Base-by-base conservation (phyloP, 495 filamentous ascomycete species). In the Neurospora discreta region DNA sequence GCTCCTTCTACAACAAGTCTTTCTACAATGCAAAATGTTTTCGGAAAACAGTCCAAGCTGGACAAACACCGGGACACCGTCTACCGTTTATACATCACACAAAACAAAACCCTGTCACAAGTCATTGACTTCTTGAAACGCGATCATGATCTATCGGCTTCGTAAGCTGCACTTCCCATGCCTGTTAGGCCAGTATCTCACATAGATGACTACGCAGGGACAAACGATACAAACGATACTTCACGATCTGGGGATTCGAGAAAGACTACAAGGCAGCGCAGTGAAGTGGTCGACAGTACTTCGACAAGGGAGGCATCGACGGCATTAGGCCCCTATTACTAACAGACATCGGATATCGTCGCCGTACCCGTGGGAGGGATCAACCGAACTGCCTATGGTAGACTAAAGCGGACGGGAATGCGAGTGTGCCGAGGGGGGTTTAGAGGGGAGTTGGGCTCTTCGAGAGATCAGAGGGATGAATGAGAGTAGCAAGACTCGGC, bases 151-250 rank as follows among this genome's bases (percentile, higher is more conserved):
- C 78, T 81, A 10, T 20, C 18, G 0, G 79, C 76, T 3, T 76
- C 69, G 80, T 80, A 71, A 15, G 71, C 52, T 20, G 10, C 8
- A 15, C 38, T 10, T 23, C 13, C 70, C 39, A 26, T 23, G n/a
- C 3, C 67, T 16, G 4, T 1, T 13, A 23, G 9, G 39, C 36
- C 6, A 18, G 0, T 41, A 16, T 7, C 69, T 74, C n/a, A 78
- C 67, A 8, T 4, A 1, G 2, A 15, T 26, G 46, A 5, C 13
- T 8, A 5, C 16, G 8, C 60, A 81, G 79, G 0, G 42, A 69
- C 9, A 77, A 77, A 42, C 75, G 75, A 69, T 81, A 79, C 74
- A 80, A 81, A 71, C 74, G 68, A 20, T 65, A 75, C 38, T 69
- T 80, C 69, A 74, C 74, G n/a, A 43, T 1, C 0, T 81, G 78